Evolutionary conservation across 805 yeast species (phyloP), one percentile per base, ranked within the genome.

Genomic region (Teunomyces pallodes): DNA sequence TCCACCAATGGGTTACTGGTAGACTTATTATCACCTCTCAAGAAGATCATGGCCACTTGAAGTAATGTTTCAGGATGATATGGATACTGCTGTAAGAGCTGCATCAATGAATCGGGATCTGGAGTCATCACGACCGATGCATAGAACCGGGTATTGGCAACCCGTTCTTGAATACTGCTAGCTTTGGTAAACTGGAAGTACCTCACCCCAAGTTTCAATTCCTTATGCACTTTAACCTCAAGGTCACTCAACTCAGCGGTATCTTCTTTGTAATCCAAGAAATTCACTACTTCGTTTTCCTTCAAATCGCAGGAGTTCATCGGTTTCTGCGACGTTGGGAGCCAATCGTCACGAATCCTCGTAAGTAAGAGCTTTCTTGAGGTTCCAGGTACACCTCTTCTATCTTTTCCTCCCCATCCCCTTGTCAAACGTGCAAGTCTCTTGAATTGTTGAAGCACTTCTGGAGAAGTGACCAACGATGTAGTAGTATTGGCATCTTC

Each of bases 341-440:
- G 60, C 88, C 91, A 88, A 60, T 87, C 91, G 50, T 86, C 90
- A 60, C 86, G 79, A 40, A 89, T 81, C 57, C 84, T 83, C 0
- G 95, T 83, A 51, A 90, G 69, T 9, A 79, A 70, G 42, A 89
- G 67, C 55, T 86, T 86, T 52, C 90, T 75, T 0, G 81, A 66
- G 0, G 88, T 80, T 26, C 92, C 92, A 0, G 96, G 96, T 2
- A 87, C 80, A 5, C 81, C 69, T 42, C 86, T 67, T 52, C 84
- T 80, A 58, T 88, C 95, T 52, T 80, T 79, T 0, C 96, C 96
- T 40, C 90, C 86, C 96, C 96, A 89, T 20, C 90, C 90, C 56
- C 87, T 75, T 0, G 87, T 81, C n/a, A 78, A 61, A 46, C 76
- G 71, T 6, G 81, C 76, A 66, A 76, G 52, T 65, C 76, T 75